Conservation (phyloP, 805 yeast genomes). For the Spathaspora boniae region DNA sequence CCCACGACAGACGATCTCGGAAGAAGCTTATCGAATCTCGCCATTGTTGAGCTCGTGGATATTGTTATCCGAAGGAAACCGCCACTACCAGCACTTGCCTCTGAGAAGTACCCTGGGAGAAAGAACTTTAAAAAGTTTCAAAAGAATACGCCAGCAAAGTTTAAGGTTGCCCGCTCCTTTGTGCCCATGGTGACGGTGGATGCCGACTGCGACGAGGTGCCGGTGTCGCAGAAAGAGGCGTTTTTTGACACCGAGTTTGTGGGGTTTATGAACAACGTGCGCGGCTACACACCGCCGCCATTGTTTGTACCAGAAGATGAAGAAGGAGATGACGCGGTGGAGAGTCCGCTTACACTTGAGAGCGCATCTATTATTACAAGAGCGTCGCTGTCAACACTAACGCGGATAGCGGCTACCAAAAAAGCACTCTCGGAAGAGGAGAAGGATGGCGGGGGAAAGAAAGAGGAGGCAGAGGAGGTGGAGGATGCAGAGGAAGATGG, state of each 20-base stretch:
- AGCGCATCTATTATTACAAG: not conserved
- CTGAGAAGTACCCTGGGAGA: conserved; percentile 12
- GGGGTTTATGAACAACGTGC: conserved; percentile 16
- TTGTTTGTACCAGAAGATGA: conserved; percentile 6
- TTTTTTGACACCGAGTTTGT: conserved; percentile 14
- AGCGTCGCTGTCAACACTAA: not conserved
- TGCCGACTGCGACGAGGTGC: conserved; percentile 2
- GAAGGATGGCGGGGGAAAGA: conserved; percentile 18
- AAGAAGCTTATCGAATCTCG: conserved; percentile 24
- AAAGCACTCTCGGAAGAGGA: not conserved
- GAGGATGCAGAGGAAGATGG: conserved; percentile 25
- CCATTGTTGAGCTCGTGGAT: conserved; percentile 29
- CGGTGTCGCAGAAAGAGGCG: conserved; percentile 5
- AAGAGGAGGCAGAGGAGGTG: conserved; percentile 17
- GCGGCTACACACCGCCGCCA: conserved; percentile 4
- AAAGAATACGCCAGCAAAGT: conserved; percentile 18
- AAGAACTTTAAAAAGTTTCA: conserved; percentile 31
- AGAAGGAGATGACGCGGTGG: conserved; percentile 3
- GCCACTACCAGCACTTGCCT: not conserved
- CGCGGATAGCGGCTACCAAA: not conserved
- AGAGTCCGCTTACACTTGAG: too few species aligned
- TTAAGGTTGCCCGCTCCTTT: conserved; percentile 19
- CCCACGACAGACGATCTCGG: conserved; percentile 12
- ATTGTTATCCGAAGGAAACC: conserved; percentile 13
- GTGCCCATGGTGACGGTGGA: conserved; percentile 14